Conservation (phyloP, 2,329 filamentous ascomycete genomes). For the Macrophomina tecta region DNA sequence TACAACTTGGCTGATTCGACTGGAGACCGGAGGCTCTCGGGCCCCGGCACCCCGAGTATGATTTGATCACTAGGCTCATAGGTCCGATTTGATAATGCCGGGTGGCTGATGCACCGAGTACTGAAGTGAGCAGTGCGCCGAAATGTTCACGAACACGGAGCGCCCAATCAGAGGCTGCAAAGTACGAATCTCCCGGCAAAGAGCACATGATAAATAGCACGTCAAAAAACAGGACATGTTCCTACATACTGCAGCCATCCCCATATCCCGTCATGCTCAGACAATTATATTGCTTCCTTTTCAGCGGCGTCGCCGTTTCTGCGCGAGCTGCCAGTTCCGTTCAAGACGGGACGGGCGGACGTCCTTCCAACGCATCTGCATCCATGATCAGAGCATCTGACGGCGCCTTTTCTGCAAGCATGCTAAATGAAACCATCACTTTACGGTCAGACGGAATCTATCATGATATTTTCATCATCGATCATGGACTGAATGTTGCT, state of each 20-base stretch:
- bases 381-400: neutral
- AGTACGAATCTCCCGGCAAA: neutral
- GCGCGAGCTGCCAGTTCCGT: too few species aligned
- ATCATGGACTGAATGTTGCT: constrained; percentile 32
- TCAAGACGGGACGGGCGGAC: neutral
- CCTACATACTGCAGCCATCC: too few species aligned
- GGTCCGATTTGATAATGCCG: too few species aligned
- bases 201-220: neutral
- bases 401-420: neutral
- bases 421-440: neutral
- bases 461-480: constrained; percentile 25
- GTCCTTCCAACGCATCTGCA: neutral
- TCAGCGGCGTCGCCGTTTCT: neutral
- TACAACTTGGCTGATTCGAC: too few species aligned
- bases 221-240: neutral
- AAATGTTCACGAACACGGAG: neutral
- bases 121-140: neutral
- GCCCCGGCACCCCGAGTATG: too few species aligned
- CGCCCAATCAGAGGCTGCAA: neutral
- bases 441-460: neutral
- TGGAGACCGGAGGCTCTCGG: too few species aligned
- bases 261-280: neutral
- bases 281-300: neutral
- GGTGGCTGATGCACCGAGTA: too few species aligned
- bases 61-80: too few species aligned